Evolutionary conservation across 2,329 filamentous ascomycete genomes (phyloP).

Genomic region (Colletotrichum tanaceti): DNA sequence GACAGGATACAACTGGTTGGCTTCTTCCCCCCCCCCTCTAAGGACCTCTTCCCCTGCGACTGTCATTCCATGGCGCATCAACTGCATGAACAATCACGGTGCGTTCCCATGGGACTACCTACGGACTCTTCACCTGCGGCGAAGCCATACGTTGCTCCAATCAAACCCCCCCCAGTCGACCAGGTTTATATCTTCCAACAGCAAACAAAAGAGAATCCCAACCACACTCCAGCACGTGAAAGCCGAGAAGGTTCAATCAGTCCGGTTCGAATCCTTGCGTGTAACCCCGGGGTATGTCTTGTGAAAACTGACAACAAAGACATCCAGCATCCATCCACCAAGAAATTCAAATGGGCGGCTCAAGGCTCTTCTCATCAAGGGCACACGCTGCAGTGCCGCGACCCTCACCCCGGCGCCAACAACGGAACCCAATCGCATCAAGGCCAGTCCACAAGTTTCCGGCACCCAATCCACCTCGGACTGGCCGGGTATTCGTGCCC

Average conservation of each 20-base stretch:
- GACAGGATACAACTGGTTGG: neutral
- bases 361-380: too few species aligned
- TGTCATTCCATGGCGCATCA: neutral
- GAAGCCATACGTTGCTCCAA: neutral
- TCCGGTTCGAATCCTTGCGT: neutral
- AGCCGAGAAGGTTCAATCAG: neutral
- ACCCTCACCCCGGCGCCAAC: too few species aligned
- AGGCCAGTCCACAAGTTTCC: neutral
- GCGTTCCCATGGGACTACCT: neutral
- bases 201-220: neutral
- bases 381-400: too few species aligned
- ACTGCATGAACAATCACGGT: neutral
- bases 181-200: slow-evolving; percentile 11
- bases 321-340: neutral
- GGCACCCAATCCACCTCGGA: too few species aligned
- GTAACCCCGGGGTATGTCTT: neutral
- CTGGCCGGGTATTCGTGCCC: too few species aligned
- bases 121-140: neutral
- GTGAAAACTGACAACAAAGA: too few species aligned
- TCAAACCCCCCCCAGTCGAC: neutral
- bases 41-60: too few species aligned
- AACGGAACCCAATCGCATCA: neutral
- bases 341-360: too few species aligned
- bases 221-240: neutral
- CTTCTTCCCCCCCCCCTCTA: neutral